Evolutionary conservation across 805 yeast genomes (phyloP).

Genomic region (Cyberlindnera euphorbiae): DNA sequence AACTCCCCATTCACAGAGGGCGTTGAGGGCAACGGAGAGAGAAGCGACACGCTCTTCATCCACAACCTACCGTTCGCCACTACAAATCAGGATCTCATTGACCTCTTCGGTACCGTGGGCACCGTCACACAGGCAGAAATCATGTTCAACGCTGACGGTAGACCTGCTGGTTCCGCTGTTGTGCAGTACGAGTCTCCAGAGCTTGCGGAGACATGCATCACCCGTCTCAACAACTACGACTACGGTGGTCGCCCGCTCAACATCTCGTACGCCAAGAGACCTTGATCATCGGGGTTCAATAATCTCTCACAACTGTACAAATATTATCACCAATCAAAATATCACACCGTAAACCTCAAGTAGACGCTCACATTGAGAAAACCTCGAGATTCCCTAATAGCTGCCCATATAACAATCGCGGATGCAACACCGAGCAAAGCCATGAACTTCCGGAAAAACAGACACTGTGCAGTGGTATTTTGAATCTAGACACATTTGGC

Average conservation of each 20-base stretch:
- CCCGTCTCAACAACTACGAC: constrained; percentile 68
- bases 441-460: too few relatives aligned
- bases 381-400: too few relatives aligned
- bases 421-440: too few relatives aligned
- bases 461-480: too few relatives aligned
- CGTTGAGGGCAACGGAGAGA: constrained; percentile 57
- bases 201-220: constrained; percentile 70
- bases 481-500: too few relatives aligned
- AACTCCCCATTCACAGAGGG: constrained; percentile 57
- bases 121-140: constrained; percentile 72
- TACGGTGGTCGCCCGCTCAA: constrained; percentile 78
- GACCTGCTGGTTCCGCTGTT: constrained; percentile 81
- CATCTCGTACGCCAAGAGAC: constrained; percentile 55
- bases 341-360: too few relatives aligned
- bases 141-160: constrained; percentile 54
- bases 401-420: too few relatives aligned
- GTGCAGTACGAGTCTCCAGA: constrained; percentile 65
- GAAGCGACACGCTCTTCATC: constrained; percentile 59
- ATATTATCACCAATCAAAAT: too few relatives aligned
- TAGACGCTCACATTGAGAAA: too few relatives aligned
- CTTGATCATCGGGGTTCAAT: constrained; percentile 1
- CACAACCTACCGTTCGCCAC: constrained; percentile 86
- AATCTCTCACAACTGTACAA: too few relatives aligned
- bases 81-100: constrained; percentile 76
- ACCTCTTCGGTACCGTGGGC: constrained; percentile 82